Base-by-base conservation (phyloP, 306 rosid genomes). In the Morella rubra region DNA sequence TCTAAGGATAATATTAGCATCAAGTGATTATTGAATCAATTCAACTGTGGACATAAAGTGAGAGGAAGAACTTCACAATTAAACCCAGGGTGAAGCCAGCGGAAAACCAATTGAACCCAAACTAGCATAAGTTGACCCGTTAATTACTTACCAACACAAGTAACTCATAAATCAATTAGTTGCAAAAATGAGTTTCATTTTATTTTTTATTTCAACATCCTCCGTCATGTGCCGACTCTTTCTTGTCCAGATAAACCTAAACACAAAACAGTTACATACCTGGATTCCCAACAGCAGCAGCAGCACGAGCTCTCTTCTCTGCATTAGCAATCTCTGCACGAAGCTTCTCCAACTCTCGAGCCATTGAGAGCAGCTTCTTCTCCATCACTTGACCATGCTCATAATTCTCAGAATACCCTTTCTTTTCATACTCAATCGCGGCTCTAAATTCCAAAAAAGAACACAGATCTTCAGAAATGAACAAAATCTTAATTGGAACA, bases 341-440 rank as follows among this genome's bases (percentile, higher is more conserved):
- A 65, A 96, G 99, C 83, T 96, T 96, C 93, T 96, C 98, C 88
- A 96, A 86, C 85, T 96, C 99, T 74, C 98, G 78, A 62, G 98
- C 98, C 99, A 96, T 96, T 9, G 96, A 80, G 75, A 93, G 66
- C 86, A 96, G 85, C 71, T 92, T 96, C 89, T 92, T 91, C 91
- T 96, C 98, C 99, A 96, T 96, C 83, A 88, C 78, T 69, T 91
- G 98, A 79, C 99, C 99, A 80, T 96, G 99, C 82, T 96, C 98
- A 85, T 86, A 92, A 81, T 96, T 96, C 89, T 92, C 99, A 0
- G 97, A 93, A 79, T 92, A 92, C 58, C 98, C 99, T 83, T 96
- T 92, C 95, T 96, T 96, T 84, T 96, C 99, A 74, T 91, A 96
- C 80, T 96, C 99, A 80, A 92, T 92, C 76, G 99, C 99, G 88